Base-by-base conservation (phyloP, 441 rosid genomes). In the Croton laevigatus region DNA sequence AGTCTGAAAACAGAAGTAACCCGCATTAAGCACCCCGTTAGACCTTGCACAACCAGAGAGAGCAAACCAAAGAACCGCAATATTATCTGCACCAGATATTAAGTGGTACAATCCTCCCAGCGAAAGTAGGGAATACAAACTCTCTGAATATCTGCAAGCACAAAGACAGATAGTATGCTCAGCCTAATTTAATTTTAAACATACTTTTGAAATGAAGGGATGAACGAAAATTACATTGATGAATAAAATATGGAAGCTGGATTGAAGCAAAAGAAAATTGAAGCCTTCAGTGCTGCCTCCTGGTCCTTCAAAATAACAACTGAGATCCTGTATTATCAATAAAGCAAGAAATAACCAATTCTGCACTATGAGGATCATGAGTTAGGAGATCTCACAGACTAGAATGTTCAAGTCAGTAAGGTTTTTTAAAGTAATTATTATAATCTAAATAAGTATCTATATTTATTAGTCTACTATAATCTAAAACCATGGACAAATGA, bases 191-290 rank as follows among this genome's bases (percentile, higher is more conserved):
- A 59, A 62, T 32, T 65, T 49, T n/a, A 17, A 45, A 73, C 59
- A 60, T 38, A 1, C 45, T 27, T 12, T 32, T 34, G 59, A 46
- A 59, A 57, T 55, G 67, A 53, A 68, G 65, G 69, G 49, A 66
- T 65, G 13, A 42, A 71, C 20, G 75, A 76, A 51, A 57, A 20
- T 74, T 86, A 90, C 98, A 94, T 80, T 69, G 97, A 89, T n/a
- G 98, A 85, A 74, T 92, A 92, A 65, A 92, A 92, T 79, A 94
- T 81, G 44, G 98, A 94, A 1, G 98, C 98, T 0, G 98, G 98
- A 74, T 92, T 92, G 85, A 91, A 90, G 83, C 97, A 90, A 78
- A 94, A 91, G 68, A 91, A 75, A 17, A 87, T 12, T 0, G 97
- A 88, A 71, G 98, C 94, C 62, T 80, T 77, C 36, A 94, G 64